These are phyloP conservation scores for Juncus effusus DNA, from an alignment of 176 grass and related monocot genomes.

Conservation along the genomic window DNA sequence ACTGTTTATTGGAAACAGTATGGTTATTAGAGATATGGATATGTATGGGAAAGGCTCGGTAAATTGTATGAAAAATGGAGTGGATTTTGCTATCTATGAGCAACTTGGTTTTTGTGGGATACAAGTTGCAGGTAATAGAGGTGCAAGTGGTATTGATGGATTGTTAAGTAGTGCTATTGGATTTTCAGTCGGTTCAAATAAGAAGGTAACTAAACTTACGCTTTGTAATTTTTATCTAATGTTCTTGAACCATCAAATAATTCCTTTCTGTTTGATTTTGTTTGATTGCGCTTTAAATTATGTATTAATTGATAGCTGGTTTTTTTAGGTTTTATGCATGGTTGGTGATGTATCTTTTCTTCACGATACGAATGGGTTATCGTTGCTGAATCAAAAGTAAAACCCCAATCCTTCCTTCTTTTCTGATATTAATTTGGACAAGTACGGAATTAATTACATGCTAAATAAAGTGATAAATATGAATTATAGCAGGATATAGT, in stretches of 20 bases:
- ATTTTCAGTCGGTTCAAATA: slow-evolving; percentile 76
- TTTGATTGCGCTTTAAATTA: slow-evolving; percentile 3
- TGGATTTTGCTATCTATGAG: slow-evolving; percentile 30
- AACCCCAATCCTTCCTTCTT: background rate
- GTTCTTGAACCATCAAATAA: no score
- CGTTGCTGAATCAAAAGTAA: slow-evolving; percentile 85
- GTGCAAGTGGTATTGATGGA: slow-evolving; percentile 99
- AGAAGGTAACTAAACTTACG: slow-evolving; percentile 45
- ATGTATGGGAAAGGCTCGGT: slow-evolving; percentile 85
- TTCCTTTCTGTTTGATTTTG: background rate
- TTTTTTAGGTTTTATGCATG: slow-evolving; percentile 69
- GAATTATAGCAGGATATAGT: background rate
- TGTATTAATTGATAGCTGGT: background rate
- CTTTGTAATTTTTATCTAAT: background rate
- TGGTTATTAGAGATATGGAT: slow-evolving; percentile 86
- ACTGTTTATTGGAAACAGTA: slow-evolving; percentile 89
- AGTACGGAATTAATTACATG: no score
- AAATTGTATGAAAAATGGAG: slow-evolving; percentile 27
- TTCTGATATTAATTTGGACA: background rate
- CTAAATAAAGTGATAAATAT: no score
- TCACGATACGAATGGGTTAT: slow-evolving; percentile 91
- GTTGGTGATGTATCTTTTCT: slow-evolving; percentile 97
- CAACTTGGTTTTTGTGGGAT: slow-evolving; percentile 51
- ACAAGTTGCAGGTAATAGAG: slow-evolving; percentile 69
- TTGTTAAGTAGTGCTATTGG: slow-evolving; percentile 88